Base-by-base conservation (phyloP, 768 basidiomycete species). In the Tulasnella sp. region DNA sequence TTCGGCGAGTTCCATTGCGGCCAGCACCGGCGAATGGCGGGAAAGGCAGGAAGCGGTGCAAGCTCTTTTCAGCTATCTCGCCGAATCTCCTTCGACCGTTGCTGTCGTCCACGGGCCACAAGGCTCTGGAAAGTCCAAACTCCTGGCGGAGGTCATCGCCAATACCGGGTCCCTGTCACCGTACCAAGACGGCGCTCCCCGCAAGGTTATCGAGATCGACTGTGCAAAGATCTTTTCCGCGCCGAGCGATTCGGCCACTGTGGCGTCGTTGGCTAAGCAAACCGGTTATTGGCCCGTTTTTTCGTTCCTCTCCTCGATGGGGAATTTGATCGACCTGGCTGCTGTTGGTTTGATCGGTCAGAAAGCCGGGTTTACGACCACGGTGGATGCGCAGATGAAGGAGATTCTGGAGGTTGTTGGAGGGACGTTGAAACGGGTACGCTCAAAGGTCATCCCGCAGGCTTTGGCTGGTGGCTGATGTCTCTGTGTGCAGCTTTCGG, bases 321-420 rank as follows among this genome's bases (percentile, higher is more conserved):
- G 78, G 63, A 84, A 79, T 61, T 70, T 98, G 57, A 79, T 97
- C 60, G 94, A 98, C 66, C 75, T 98, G n/a, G 91, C 89, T 1
- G 84, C 83, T 58, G 78, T 92, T 40, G 93, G 93, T 1, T 65
- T 98, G n/a, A 96, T 96, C 63, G 96, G 96, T 2, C 90, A 96
- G 66, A 97, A 97, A 72, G 93, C 87, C 21, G 92, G 96, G 15
- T 72, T 97, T 62, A 83, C 81, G 48, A 82, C 77, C 36, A 82
- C 90, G 2, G 72, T 92, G 12, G 72, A 80, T 15, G 85, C 89
- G 40, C 90, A 97, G 68, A 71, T 97, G 41, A 84, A 85, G 63
- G 77, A 87, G 63, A 80, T 99, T 36, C 77, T 99, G 6, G 80
- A 82, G 43, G 82, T 92, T 8, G 85, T 86, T 23, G 81, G 78